These are phyloP conservation scores for Apiotrichum mycotoxinovorans DNA, from an alignment of 1,284 basidiomycete genomes.

Conservation along the genomic window DNA sequence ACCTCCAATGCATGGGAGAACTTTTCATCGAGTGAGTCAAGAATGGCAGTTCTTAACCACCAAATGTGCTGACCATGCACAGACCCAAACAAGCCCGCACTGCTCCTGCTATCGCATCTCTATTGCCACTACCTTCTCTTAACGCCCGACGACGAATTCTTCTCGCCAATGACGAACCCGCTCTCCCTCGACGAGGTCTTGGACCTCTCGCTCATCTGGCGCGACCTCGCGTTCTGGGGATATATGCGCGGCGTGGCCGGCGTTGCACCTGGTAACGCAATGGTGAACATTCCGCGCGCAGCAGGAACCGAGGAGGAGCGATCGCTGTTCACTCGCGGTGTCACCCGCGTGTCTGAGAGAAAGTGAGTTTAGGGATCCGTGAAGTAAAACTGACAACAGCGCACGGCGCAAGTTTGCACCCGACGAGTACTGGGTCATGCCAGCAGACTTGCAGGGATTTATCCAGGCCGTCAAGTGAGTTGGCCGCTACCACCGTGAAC, in stretches of 20 bases:
- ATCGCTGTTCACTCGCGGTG: constrained; percentile 67
- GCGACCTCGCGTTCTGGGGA: constrained; percentile 47
- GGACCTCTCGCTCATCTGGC: constrained; percentile 46
- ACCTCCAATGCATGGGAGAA: constrained; percentile 52
- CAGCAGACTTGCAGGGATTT: constrained; percentile 72
- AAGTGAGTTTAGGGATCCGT: constrained; percentile 61
- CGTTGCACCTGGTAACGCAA: constrained; percentile 64
- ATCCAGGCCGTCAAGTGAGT: constrained; percentile 77
- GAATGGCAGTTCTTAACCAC: constrained; percentile 15
- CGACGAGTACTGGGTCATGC: constrained; percentile 81
- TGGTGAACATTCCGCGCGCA: constrained; percentile 54
- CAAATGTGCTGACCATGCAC: constrained; percentile 12
- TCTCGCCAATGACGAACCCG: constrained; percentile 59
- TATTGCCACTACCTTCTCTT: constrained; percentile 83
- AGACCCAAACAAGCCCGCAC: constrained; percentile 58
- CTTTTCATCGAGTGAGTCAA: constrained; percentile 49
- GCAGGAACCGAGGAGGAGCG: constrained; percentile 61
- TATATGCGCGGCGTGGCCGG: constrained; percentile 46
- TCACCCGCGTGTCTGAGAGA: constrained; percentile 75
- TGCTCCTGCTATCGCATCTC: constrained; percentile 77
- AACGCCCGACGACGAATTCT: constrained; percentile 97
- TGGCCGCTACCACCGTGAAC: neutral
- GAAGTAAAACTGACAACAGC: constrained; percentile 51
- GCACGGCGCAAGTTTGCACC: constrained; percentile 77
- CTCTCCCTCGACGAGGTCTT: constrained; percentile 76